Evolutionary conservation across 441 rosid species (phyloP).

Genomic region (California macrophylla): DNA sequence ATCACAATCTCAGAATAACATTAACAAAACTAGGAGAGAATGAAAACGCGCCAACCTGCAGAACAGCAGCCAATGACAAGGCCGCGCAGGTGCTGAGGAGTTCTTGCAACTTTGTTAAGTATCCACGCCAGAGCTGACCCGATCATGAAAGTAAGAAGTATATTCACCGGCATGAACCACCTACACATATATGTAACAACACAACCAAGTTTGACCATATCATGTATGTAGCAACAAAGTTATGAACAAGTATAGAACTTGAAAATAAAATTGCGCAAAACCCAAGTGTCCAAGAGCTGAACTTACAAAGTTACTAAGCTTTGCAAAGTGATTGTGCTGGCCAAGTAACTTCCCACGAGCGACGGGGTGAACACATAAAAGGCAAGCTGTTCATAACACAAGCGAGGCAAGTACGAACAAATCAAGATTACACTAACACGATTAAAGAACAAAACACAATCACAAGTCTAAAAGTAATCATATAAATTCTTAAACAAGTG

Average conservation of each 20-base stretch:
- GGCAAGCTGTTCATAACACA: constrained; percentile 10
- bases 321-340: constrained; percentile 23
- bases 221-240: too few relatives aligned
- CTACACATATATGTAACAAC: constrained; percentile 9
- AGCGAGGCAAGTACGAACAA: background rate
- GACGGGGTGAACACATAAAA: constrained; percentile 27
- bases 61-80: constrained; percentile 33
- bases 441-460: too few relatives aligned
- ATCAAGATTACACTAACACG: background rate
- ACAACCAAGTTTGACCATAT: too few relatives aligned
- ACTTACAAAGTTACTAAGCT: constrained; percentile 22
- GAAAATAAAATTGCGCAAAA: too few relatives aligned
- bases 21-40: background rate
- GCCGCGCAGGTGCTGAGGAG: constrained; percentile 31
- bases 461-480: too few relatives aligned
- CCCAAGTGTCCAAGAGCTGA: background rate
- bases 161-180: constrained; percentile 42
- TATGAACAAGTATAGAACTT: too few relatives aligned
- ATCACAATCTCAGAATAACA: background rate
- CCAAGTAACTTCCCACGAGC: constrained; percentile 20
- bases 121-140: constrained; percentile 35
- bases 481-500: background rate
- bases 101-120: constrained; percentile 25
- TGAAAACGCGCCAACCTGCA: constrained; percentile 17
- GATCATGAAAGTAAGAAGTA: constrained; percentile 25